Conservation (phyloP, 208 protist species). For the Trypanosoma vivax region DNA sequence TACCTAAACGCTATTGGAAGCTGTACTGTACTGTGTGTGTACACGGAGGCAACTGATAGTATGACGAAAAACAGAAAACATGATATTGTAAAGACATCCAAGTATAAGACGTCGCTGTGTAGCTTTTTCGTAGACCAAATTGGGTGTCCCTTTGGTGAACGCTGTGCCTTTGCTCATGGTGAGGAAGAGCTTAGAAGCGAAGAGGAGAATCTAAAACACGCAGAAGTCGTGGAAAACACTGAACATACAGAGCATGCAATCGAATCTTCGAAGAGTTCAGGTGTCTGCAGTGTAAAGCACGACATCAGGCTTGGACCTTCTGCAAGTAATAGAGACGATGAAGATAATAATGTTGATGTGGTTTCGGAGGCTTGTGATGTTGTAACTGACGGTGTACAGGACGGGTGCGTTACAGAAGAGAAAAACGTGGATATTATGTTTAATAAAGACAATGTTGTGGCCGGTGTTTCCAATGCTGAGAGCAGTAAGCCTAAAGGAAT, state of each 20-base stretch:
- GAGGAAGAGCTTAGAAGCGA: conserved; percentile 56
- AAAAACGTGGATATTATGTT: neutral
- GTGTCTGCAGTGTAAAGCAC: too few species aligned
- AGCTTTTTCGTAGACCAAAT: conserved; percentile 47
- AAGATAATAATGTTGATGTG: neutral
- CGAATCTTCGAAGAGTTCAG: too few species aligned
- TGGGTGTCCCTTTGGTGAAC: conserved; percentile 66
- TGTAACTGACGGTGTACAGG: too few species aligned
- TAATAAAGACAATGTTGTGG: neutral
- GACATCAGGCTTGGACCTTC: too few species aligned
- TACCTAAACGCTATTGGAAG: conserved; percentile 1
- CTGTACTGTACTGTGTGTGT: neutral
- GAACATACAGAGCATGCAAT: neutral
- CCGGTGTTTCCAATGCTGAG: neutral
- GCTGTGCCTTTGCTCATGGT: conserved; percentile 80
- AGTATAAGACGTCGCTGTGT: conserved; percentile 84
- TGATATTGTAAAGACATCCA: conserved; percentile 80
- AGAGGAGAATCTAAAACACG: conserved; percentile 1
- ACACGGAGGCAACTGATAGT: neutral
- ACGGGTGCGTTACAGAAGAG: too few species aligned
- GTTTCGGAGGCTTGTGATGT: neutral
- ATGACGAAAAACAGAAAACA: conserved; percentile 61
- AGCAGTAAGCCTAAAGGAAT: neutral
- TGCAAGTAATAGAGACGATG: neutral
- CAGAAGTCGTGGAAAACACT: neutral